Base-by-base conservation (phyloP, 805 yeast genomes). In the Spathaspora gorwiae region DNA sequence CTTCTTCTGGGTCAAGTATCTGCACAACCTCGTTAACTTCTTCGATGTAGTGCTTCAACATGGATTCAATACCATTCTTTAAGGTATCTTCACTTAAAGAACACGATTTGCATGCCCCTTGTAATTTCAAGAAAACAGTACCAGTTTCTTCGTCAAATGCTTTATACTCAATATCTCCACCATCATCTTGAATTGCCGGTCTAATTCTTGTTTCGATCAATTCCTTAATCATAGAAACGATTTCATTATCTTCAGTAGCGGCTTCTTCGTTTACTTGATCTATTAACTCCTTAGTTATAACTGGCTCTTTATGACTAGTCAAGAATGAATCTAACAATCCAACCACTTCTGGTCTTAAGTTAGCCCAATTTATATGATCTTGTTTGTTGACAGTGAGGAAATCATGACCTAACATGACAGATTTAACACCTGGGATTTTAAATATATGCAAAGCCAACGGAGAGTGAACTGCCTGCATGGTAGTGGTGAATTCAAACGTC, bases 141-240 rank as follows among this genome's bases (percentile, higher is more conserved):
- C 99, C 99, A 0, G 85, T 76, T 47, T 84, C 87, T 51, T 85
- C 89, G 46, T 87, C 88, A 60, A 87, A 90, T 6, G 88, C 94
- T 47, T 87, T 78, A 62, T 82, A 95, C 55, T 88, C 90, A 50
- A 94, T 83, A 60, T 94, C 98, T 31, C 99, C 99, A 50, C 99
- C 99, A 59, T 94, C 99, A 58, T 94, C 99, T 68, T 90, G 96
- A 47, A 94, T 90, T 1, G 98, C 97, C 1, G 99, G 99, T 59
- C 97, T 83, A 42, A 94, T 90, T 61, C 97, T 81, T 1, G 99
- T 94, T 49, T 87, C 95, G 46, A 95, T 84, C 46, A 94, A 75
- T 60, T 94, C 98, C 55, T 89, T 87, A 57, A 94, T 89, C 85
- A 90, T 85, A 29, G 87, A 81, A 37, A 89, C 85, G 1, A 89